These are phyloP conservation scores for Gracilariopsis chorda DNA, from an alignment of 23 red algal species.

Conservation along the genomic window DNA sequence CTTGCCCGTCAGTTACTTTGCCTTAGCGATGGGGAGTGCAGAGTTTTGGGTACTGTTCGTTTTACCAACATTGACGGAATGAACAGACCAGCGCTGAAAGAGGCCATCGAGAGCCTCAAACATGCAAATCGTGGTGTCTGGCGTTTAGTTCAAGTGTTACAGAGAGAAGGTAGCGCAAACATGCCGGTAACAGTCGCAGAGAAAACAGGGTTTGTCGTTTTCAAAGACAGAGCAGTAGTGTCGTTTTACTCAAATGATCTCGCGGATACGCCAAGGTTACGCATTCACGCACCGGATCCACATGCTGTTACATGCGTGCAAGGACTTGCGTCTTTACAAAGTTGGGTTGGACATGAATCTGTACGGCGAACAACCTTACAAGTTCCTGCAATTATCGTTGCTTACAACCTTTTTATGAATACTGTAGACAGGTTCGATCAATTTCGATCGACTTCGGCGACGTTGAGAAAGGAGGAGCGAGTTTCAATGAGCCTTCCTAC, in stretches of 20 bases:
- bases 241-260: neutral
- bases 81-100: neutral
- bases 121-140: neutral
- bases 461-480: neutral
- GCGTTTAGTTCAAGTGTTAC: neutral
- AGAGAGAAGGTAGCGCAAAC: neutral
- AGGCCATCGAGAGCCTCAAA: neutral
- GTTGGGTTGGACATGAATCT: neutral
- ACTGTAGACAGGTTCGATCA: constrained; percentile 2
- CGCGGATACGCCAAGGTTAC: neutral
- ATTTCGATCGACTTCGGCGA: neutral
- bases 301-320: neutral
- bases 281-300: neutral
- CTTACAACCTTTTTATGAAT: neutral
- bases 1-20: neutral
- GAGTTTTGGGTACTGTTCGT: neutral
- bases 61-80: neutral
- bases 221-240: neutral
- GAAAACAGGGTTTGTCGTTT: neutral
- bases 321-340: neutral
- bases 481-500: neutral
- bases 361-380: neutral
- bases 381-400: neutral
- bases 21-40: too few relatives aligned
- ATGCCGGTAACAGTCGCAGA: neutral